These are phyloP conservation scores for Sclerotiophoma versabilis DNA, from an alignment of 2,329 filamentous ascomycete genomes.

Conservation along the genomic window DNA sequence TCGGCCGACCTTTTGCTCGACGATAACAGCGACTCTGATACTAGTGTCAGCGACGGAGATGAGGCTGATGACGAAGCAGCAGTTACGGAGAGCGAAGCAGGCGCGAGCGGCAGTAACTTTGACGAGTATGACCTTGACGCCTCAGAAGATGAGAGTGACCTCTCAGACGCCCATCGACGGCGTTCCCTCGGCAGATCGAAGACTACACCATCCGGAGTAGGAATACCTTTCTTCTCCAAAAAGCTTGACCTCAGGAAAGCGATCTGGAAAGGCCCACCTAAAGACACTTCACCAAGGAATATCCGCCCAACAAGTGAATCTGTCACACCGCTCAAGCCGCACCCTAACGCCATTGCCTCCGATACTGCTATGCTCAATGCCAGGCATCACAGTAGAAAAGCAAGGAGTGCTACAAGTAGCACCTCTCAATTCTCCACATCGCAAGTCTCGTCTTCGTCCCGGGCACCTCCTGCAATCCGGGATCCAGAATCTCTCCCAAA, in stretches of 20 bases:
- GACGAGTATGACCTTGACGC: slow-evolving; percentile 47
- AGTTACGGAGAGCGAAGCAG: slow-evolving; percentile 39
- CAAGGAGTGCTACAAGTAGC: slow-evolving; percentile 25
- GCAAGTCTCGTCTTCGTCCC: slow-evolving; percentile 25
- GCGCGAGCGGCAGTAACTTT: slow-evolving; percentile 41
- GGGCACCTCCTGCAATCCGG: slow-evolving; percentile 59
- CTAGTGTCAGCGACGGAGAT: slow-evolving; percentile 44
- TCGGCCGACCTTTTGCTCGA: slow-evolving; percentile 63
- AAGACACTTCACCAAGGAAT: slow-evolving; percentile 20
- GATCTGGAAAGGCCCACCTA: slow-evolving; percentile 33
- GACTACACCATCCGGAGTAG: slow-evolving; percentile 27
- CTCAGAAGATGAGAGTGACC: slow-evolving; percentile 37
- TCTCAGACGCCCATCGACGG: slow-evolving; percentile 7
- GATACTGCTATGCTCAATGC: slow-evolving; percentile 35
- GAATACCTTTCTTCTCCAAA: slow-evolving; percentile 35
- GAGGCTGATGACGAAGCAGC: slow-evolving; percentile 40
- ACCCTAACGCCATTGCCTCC: slow-evolving; percentile 34
- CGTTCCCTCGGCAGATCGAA: slow-evolving; percentile 27
- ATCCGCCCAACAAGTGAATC: slow-evolving; percentile 27
- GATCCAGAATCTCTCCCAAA: slow-evolving; percentile 63
- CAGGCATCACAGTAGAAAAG: slow-evolving; percentile 2
- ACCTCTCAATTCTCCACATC: slow-evolving; percentile 30
- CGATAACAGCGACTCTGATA: slow-evolving; percentile 32
- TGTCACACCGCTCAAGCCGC: slow-evolving; percentile 35
- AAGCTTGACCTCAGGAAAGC: slow-evolving; percentile 39